These are phyloP conservation scores for Rhodotorula glutinis DNA, from an alignment of 1,284 basidiomycete species.

Conservation along the genomic window DNA sequence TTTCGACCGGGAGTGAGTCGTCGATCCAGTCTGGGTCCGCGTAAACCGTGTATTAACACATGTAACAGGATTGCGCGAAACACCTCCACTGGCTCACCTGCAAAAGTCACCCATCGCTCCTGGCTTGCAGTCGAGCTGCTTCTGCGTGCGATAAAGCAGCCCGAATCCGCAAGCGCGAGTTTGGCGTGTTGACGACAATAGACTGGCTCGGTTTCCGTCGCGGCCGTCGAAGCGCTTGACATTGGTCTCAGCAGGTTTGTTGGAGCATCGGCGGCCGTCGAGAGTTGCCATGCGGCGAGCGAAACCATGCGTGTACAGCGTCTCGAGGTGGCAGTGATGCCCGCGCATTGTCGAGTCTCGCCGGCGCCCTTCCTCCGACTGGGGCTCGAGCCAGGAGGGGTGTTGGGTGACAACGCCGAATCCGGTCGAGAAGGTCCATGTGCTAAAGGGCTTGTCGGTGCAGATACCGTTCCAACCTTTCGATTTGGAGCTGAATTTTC, in stretches of 20 bases:
- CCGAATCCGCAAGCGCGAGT: slow-evolving; percentile 31
- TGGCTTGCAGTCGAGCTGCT: not conserved
- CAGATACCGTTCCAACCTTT: too few relatives aligned
- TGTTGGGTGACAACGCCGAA: too few relatives aligned
- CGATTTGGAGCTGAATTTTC: too few relatives aligned
- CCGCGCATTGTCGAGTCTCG: slow-evolving; percentile 29
- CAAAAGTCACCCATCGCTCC: slow-evolving; percentile 29
- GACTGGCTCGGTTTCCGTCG: slow-evolving; percentile 1
- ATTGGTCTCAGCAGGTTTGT: not conserved
- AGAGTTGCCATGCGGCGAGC: not conserved
- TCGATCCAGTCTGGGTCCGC: slow-evolving; percentile 35
- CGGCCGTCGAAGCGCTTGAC: too few relatives aligned
- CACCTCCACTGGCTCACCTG: slow-evolving; percentile 24
- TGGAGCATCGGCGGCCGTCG: not conserved
- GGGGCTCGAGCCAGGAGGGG: not conserved
- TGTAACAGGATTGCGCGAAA: too few relatives aligned
- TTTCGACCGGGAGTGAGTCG: slow-evolving; percentile 26
- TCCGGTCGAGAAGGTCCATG: too few relatives aligned
- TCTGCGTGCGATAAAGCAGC: slow-evolving; percentile 20
- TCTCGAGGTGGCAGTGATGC: slow-evolving; percentile 31
- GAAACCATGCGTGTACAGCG: slow-evolving; percentile 34
- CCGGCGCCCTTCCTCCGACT: not conserved
- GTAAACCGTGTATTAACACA: too few relatives aligned
- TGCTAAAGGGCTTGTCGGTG: too few relatives aligned
- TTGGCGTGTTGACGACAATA: slow-evolving; percentile 42